phyloP scores from a whole-genome alignment of 2,329 filamentous ascomycete genomes.

The Alternaria sp. region DNA sequence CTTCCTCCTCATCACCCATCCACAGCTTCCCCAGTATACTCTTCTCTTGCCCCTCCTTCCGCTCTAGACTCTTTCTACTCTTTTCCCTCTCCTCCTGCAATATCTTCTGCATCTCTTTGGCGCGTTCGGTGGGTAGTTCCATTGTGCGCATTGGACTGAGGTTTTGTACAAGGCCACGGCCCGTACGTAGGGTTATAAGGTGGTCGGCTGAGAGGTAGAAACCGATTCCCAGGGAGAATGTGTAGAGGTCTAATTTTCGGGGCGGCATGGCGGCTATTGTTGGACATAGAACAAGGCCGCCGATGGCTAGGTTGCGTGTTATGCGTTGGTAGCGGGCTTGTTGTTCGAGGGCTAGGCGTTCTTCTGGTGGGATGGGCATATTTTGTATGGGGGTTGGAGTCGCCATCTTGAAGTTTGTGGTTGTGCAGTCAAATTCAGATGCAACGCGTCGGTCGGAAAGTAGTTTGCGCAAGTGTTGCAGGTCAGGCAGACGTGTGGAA shows the following conservation, averaged over 20 bases:
- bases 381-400: constrained; percentile 28
- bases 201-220: constrained; percentile 62
- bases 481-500: background rate
- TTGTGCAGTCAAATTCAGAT: background rate
- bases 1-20: constrained; percentile 54
- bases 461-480: background rate
- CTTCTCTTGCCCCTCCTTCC: constrained; percentile 29
- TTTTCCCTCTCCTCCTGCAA: constrained; percentile 53
- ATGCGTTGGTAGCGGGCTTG: constrained; percentile 40
- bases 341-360: constrained; percentile 46
- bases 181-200: constrained; percentile 54
- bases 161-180: constrained; percentile 50
- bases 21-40: constrained; percentile 47
- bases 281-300: constrained; percentile 62
- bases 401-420: constrained; percentile 30
- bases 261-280: constrained; percentile 65
- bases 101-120: constrained; percentile 42
- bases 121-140: constrained; percentile 50
- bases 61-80: constrained; percentile 40
- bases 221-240: constrained; percentile 60
- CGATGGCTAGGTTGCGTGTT: constrained; percentile 59
- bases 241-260: constrained; percentile 70
- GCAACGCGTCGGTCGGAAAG: background rate
- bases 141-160: constrained; percentile 26
- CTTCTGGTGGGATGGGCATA: constrained; percentile 43